Base-by-base conservation (phyloP, 352 stramenopile genomes). In the Phytophthora constricta region DNA sequence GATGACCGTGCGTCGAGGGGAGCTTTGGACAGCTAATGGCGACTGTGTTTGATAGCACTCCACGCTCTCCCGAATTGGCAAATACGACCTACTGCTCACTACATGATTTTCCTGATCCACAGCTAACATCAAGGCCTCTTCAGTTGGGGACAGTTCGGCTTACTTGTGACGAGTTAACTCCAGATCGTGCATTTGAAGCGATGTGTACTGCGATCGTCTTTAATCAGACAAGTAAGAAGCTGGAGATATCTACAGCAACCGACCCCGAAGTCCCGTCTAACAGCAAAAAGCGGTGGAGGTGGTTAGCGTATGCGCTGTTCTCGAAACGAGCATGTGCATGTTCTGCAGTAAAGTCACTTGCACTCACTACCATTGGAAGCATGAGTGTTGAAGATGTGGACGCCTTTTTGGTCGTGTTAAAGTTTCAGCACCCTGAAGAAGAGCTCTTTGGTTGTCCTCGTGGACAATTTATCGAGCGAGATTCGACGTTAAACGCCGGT, bases 391-490 rank as follows among this genome's bases (percentile, higher is more conserved):
- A 11, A 1, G 46, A 58, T n/a, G 19, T 55, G 25, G 26, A 64
- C 14, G 26, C 26, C 8, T 59, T 64, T 41, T 27, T 23, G 1
- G 47, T 37, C 13, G 47, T 64, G 13, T 4, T 63, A 8, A 11
- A 13, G n/a, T 69, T 46, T 5, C 45, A 63, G 2, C 53, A 64
- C 17, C 62, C 53, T 0, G 62, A 69, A 62, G 34, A 64, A 50
- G 46, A 52, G 14, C 14, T 69, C 11, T 58, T 39, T 59, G 53
- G 53, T 19, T 31, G 22, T 28, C 20, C 43, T 41, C 10, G 14
- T 39, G 45, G 51, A 45, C 31, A 39, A 37, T 4, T 68, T 22
- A 25, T 52, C 4, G 43, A 62, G 0, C n/a, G 52, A 31, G 43
- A 62, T 28, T 43, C 34, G 3, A 58, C 26, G 1, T 31, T 62